Conservation (phyloP, 2,329 filamentous ascomycete genomes). For the Aspergillus pseudonomiae region DNA sequence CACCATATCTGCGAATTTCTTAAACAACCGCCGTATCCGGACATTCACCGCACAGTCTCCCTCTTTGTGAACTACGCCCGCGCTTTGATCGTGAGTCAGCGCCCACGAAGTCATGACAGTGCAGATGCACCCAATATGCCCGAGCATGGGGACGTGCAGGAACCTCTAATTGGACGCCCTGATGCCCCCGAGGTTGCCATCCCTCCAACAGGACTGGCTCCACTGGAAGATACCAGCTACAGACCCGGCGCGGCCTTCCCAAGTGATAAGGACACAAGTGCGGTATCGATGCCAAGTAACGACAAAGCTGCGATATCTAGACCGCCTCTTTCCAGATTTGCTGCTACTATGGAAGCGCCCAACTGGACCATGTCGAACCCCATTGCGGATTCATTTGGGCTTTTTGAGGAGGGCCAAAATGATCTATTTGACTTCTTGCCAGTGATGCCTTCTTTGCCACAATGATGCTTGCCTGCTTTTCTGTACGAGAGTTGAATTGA, state of each 20-base stretch:
- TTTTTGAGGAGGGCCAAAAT: constrained; percentile 41
- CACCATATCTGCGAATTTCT: constrained; percentile 38
- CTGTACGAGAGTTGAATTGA: neutral
- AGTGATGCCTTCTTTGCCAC: constrained; percentile 36
- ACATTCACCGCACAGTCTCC: constrained; percentile 42
- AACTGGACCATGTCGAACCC: constrained; percentile 41
- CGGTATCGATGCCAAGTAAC: constrained; percentile 1
- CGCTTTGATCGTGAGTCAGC: constrained; percentile 35
- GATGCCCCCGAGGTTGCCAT: neutral
- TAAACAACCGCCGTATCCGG: constrained; percentile 41
- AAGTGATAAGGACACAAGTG: constrained; percentile 18
- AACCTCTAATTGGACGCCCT: neutral
- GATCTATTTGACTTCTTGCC: constrained; percentile 42
- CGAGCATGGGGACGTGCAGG: constrained; percentile 12
- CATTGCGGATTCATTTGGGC: constrained; percentile 40
- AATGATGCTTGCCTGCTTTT: neutral
- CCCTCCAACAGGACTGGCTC: constrained; percentile 1
- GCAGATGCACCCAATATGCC: constrained; percentile 20
- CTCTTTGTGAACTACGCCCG: constrained; percentile 41
- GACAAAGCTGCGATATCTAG: constrained; percentile 24
- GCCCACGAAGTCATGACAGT: constrained; percentile 13
- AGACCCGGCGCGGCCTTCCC: neutral
- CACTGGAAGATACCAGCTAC: constrained; percentile 5
- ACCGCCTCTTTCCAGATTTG: constrained; percentile 29
- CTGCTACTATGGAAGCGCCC: constrained; percentile 36